Conservation (phyloP, 2,329 filamentous ascomycete species). For the Trichoderma atrobrunneum region DNA sequence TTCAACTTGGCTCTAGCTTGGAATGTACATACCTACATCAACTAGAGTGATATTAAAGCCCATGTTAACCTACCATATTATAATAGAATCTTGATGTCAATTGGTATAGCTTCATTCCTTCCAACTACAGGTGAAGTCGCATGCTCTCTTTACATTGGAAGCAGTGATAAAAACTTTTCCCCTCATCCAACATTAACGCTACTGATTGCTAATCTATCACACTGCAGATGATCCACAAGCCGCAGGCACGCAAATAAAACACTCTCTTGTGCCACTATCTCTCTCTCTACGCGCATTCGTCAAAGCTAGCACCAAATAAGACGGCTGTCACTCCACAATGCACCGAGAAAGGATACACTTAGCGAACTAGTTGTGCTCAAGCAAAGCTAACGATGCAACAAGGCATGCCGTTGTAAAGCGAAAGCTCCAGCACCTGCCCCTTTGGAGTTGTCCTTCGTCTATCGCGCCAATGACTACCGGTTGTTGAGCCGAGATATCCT, state of each 20-base stretch:
- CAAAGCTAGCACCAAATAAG: not conserved
- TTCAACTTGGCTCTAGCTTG: not conserved
- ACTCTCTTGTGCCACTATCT: not conserved
- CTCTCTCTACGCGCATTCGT: not conserved
- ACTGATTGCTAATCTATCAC: not conserved
- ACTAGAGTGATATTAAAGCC: not conserved
- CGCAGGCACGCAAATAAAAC: not conserved
- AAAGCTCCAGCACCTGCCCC: not conserved
- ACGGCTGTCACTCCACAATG: not conserved
- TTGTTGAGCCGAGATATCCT: not conserved
- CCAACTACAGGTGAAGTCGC: not conserved
- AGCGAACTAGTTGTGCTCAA: not conserved
- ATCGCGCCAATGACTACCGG: not conserved
- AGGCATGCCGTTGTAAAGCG: not conserved
- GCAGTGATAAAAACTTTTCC: not conserved
- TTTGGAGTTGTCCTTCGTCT: not conserved
- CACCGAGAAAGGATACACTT: not conserved
- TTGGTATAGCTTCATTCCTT: not conserved
- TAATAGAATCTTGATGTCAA: not conserved
- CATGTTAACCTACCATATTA: not conserved
- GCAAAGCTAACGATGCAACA: not conserved
- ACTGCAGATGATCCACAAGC: not conserved
- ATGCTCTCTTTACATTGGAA: not conserved
- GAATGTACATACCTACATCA: not conserved
- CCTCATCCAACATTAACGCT: not conserved